Conservation (phyloP, 23 red algal genomes). For the Cyanidiococcus yangmingshanensis region DNA sequence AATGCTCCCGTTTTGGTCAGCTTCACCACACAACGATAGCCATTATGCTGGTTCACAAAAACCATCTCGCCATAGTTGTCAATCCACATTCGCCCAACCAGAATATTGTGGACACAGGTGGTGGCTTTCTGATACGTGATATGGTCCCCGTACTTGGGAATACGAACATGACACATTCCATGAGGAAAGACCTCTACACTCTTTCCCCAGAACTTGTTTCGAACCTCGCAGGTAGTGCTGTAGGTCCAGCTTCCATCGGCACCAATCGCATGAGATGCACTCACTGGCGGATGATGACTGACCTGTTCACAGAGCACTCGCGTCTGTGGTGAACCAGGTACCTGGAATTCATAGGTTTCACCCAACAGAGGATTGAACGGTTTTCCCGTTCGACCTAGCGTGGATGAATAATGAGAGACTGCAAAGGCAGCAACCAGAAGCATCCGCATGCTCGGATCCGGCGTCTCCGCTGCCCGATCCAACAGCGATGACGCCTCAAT, state of each 20-base stretch:
- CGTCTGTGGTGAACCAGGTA: conserved; percentile 20
- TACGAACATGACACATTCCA: conserved; percentile 50
- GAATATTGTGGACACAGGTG: conserved; percentile 87
- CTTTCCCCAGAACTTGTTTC: conserved; percentile 75
- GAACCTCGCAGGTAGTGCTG: conserved; percentile 44
- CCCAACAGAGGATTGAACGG: conserved; percentile 84
- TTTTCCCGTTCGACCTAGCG: conserved; percentile 55
- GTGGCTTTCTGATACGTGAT: conserved; percentile 63
- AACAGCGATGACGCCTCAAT: conserved; percentile 66
- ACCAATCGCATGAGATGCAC: conserved; percentile 34
- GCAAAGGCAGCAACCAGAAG: conserved; percentile 60
- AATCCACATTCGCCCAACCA: conserved; percentile 78
- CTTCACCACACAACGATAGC: conserved; percentile 28
- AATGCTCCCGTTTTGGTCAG: conserved; percentile 29
- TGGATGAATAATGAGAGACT: conserved; percentile 59
- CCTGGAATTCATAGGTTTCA: conserved; percentile 36
- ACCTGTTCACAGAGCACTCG: conserved; percentile 75
- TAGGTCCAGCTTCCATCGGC: conserved; percentile 45
- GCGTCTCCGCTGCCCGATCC: conserved; percentile 39
- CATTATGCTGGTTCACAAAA: conserved; percentile 40
- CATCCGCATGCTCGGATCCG: conserved; percentile 30
- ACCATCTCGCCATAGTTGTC: conserved; percentile 74
- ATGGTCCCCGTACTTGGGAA: conserved; percentile 63
- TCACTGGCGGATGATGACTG: conserved; percentile 72
- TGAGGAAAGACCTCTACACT: conserved; percentile 73